Conservation (phyloP, 2,329 filamentous ascomycete genomes). For the Scolecobasidium constrictum region DNA sequence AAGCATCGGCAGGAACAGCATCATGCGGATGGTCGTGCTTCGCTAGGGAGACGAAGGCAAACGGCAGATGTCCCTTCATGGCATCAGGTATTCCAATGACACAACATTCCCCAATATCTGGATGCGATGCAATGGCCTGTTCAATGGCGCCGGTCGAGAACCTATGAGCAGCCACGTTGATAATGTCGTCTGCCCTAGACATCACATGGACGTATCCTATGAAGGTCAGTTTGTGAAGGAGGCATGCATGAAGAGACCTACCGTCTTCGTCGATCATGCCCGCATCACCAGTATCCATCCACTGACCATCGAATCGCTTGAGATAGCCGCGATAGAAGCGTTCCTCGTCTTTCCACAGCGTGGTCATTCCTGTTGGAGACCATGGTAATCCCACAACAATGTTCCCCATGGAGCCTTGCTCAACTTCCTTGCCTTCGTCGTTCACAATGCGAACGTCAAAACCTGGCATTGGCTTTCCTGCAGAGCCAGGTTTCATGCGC, state of each 20-base stretch:
- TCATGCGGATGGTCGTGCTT: conserved; percentile 40
- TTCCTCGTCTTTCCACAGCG: conserved; percentile 75
- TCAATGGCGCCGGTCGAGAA: conserved; percentile 85
- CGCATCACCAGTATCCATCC: conserved; percentile 86
- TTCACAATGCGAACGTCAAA: conserved; percentile 82
- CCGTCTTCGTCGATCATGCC: conserved; percentile 70
- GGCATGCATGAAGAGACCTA: background rate
- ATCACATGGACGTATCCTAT: conserved; percentile 49
- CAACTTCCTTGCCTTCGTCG: conserved; percentile 62
- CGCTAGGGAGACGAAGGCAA: conserved; percentile 68
- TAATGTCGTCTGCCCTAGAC: conserved; percentile 67
- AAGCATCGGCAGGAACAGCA: conserved; percentile 36
- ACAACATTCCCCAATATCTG: conserved; percentile 69
- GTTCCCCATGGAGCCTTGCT: conserved; percentile 73
- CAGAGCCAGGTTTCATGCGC: conserved; percentile 68
- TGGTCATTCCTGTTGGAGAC: conserved; percentile 76
- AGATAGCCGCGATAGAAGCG: conserved; percentile 80
- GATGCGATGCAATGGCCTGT: conserved; percentile 77
- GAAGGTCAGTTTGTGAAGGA: background rate
- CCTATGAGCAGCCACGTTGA: conserved; percentile 90
- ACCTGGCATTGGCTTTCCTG: conserved; percentile 82
- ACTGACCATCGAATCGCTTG: conserved; percentile 67
- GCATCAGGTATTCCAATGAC: conserved; percentile 78
- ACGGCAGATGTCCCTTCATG: conserved; percentile 83
- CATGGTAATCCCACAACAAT: conserved; percentile 77